These are phyloP conservation scores for Phytophthora tentaculata DNA, from an alignment of 352 stramenopile genomes.

Conservation along the genomic window DNA sequence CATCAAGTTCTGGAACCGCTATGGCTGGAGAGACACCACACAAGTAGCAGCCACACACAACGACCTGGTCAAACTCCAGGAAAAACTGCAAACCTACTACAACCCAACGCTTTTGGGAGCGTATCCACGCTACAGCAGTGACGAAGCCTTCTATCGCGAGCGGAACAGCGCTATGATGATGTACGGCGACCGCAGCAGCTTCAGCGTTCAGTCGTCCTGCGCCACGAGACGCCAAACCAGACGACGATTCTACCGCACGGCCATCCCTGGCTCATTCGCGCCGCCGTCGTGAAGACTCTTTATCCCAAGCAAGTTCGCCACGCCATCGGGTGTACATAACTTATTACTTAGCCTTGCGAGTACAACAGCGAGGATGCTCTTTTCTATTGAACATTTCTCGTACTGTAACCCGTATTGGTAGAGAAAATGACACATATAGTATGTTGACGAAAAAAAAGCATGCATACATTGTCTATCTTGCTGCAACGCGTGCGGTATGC, in stretches of 20 bases:
- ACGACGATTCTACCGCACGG: conserved; percentile 63
- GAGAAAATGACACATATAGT: conserved; percentile 7
- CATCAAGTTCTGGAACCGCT: conserved; percentile 71
- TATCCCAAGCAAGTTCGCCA: conserved; percentile 4
- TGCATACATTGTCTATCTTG: conserved; percentile 26
- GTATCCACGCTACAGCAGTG: conserved; percentile 32
- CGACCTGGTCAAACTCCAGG: conserved; percentile 50
- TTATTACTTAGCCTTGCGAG: conserved; percentile 34
- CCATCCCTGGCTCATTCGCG: conserved; percentile 33
- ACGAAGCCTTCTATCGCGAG: conserved; percentile 29
- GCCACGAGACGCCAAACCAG: conserved; percentile 36
- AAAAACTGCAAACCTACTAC: conserved; percentile 29
- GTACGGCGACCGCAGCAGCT: conserved; percentile 24
- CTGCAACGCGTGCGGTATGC: not conserved
- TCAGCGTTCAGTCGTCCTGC: conserved; percentile 19
- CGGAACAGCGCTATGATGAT: conserved; percentile 34
- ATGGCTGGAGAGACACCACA: conserved; percentile 67
- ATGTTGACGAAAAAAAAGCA: not conserved
- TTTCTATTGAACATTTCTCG: conserved; percentile 16
- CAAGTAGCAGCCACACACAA: conserved; percentile 45
- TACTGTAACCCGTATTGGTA: no score
- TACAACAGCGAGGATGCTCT: conserved; percentile 15
- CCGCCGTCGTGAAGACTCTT: conserved; percentile 35
- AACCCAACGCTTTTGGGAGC: not conserved
- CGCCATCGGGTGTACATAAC: conserved; percentile 35